Evolutionary conservation across 2,329 filamentous ascomycete species (phyloP).

Genomic region (Cytospora chrysosperma): DNA sequence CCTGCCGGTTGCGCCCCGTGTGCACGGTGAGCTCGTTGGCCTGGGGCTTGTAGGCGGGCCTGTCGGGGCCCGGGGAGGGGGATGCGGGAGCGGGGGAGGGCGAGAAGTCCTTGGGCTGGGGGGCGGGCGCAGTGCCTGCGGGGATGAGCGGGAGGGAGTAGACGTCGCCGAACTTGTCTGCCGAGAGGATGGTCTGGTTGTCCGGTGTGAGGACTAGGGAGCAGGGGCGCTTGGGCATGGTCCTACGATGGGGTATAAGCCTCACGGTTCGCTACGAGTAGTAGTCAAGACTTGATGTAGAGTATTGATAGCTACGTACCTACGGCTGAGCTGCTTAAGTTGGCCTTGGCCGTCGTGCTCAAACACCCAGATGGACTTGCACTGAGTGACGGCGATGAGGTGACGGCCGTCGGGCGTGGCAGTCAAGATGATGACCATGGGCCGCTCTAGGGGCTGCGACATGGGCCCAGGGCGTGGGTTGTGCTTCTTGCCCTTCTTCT

Average conservation of each 20-base stretch:
- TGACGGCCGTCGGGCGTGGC: conserved; percentile 64
- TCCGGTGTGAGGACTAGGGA: conserved; percentile 70
- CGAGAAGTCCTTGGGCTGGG: conserved; percentile 13
- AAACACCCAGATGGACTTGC: conserved; percentile 88
- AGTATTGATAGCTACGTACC: conserved; percentile 48
- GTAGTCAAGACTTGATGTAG: background rate
- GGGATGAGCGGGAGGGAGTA: conserved; percentile 76
- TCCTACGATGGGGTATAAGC: conserved; percentile 46
- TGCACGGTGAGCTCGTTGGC: conserved; percentile 63
- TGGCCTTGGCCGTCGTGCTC: conserved; percentile 59
- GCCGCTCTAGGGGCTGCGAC: conserved; percentile 20
- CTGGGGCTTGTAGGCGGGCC: conserved; percentile 44
- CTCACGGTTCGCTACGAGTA: background rate
- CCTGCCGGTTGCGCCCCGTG: conserved; percentile 61
- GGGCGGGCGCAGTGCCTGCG: conserved; percentile 19
- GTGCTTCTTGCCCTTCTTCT: conserved; percentile 31
- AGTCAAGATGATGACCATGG: conserved; percentile 65
- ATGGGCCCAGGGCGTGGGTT: conserved; percentile 14
- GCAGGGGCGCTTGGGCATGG: conserved; percentile 87
- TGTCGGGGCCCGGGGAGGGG: conserved; percentile 23
- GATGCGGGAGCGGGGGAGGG: conserved; percentile 28
- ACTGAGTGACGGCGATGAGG: conserved; percentile 79
- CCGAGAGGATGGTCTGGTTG: conserved; percentile 71
- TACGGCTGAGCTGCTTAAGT: conserved; percentile 67
- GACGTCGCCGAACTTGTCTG: conserved; percentile 96